Conservation (phyloP, 257 asterid genomes). For the Salvia miltiorrhiza region DNA sequence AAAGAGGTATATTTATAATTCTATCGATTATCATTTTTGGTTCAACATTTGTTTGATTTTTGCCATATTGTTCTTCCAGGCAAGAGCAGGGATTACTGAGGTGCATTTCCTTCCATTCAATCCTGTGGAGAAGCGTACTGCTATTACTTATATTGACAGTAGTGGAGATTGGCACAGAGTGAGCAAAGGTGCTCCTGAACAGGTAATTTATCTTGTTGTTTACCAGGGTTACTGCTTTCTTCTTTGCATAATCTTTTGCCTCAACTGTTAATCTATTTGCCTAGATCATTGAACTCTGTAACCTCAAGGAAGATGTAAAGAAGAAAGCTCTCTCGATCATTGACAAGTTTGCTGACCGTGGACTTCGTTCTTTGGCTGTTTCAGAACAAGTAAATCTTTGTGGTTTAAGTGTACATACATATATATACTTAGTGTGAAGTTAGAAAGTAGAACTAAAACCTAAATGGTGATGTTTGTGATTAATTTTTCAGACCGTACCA, state of each 20-base stretch:
- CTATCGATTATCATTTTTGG: not conserved
- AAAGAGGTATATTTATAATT: constrained; percentile 34
- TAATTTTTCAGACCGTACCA: constrained; percentile 40
- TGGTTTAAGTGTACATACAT: no score
- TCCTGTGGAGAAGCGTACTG: constrained; percentile 72
- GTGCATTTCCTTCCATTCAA: constrained; percentile 69
- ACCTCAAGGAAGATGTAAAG: constrained; percentile 35
- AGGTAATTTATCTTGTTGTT: constrained; percentile 34
- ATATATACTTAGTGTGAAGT: not conserved
- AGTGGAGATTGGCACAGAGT: constrained; percentile 59
- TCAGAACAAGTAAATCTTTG: constrained; percentile 33
- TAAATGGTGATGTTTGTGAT: not conserved
- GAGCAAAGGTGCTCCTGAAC: constrained; percentile 80
- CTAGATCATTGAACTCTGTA: constrained; percentile 49
- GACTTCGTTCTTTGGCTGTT: constrained; percentile 62
- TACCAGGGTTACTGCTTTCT: not conserved
- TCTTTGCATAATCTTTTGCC: not conserved
- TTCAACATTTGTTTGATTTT: not conserved
- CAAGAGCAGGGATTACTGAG: constrained; percentile 59
- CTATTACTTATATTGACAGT: constrained; percentile 50
- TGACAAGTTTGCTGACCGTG: constrained; percentile 58
- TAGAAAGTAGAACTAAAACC: not conserved
- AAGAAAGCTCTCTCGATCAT: constrained; percentile 41
- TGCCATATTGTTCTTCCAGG: constrained; percentile 28
- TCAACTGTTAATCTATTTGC: not conserved